A percentile compares a stretch with the other conserved stretches of the same genome.
Conservation (phyloP, 2,329 filamentous ascomycete genomes). For the Penicillium decumbens region DNA sequence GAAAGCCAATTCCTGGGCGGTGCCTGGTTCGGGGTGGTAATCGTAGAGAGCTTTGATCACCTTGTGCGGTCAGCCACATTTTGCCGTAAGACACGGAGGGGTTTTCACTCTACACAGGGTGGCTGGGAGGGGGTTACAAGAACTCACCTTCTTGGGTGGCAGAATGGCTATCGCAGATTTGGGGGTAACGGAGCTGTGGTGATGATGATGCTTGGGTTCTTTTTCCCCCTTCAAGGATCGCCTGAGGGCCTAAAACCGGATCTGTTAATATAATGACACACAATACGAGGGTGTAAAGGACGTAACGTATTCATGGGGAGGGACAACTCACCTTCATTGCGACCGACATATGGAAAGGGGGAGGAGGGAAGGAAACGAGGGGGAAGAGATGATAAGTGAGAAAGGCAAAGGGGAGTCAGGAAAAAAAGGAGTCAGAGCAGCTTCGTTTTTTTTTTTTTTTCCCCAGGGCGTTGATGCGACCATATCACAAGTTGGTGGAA, state of each 20-base stretch:
- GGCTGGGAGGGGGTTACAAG: slow-evolving; percentile 6
- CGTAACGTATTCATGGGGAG: slow-evolving; percentile 6
- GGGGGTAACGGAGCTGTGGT: slow-evolving; percentile 67
- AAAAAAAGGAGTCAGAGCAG: slow-evolving; percentile 1
- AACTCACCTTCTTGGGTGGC: slow-evolving; percentile 79
- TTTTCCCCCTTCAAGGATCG: slow-evolving; percentile 89
- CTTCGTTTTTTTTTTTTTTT: background rate
- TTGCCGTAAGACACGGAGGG: background rate
- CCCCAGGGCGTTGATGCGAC: background rate
- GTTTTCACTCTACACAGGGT: slow-evolving; percentile 1
- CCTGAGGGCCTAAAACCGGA: slow-evolving; percentile 61
- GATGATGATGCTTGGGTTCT: slow-evolving; percentile 51
- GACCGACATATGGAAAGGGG: slow-evolving; percentile 5
- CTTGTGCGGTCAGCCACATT: slow-evolving; percentile 45
- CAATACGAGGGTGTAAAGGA: background rate
- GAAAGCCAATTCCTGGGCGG: slow-evolving; percentile 76
- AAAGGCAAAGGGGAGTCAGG: slow-evolving; percentile 6
- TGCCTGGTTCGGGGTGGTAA: slow-evolving; percentile 67
- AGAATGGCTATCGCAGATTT: slow-evolving; percentile 86
- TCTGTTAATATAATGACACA: slow-evolving; percentile 12
- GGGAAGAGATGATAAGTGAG: slow-evolving; percentile 2
- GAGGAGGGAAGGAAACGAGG: slow-evolving; percentile 1
- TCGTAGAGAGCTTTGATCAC: slow-evolving; percentile 97
- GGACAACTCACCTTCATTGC: slow-evolving; percentile 23
- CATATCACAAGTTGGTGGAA: background rate